phyloP scores from a whole-genome alignment of 2,329 filamentous ascomycete species.

The Calonectria leucothoes region DNA sequence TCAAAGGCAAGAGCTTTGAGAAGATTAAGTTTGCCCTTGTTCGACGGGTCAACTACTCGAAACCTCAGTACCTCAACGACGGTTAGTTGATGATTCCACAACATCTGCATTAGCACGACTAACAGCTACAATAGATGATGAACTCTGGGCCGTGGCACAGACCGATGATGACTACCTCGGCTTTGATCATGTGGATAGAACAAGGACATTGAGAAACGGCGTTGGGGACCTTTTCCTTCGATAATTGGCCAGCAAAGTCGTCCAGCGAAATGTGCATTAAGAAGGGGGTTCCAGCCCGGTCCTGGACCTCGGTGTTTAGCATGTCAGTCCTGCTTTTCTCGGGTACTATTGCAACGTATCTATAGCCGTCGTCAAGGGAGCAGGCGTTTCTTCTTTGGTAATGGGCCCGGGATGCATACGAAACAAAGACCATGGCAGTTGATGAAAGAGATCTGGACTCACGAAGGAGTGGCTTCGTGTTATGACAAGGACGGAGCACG shows the following conservation, averaged over 20 bases:
- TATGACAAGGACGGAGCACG: slow-evolving; percentile 6
- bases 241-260: slow-evolving; percentile 39
- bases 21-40: slow-evolving; percentile 97
- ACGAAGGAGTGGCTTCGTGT: slow-evolving; percentile 7
- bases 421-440: slow-evolving; percentile 12
- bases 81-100: slow-evolving; percentile 61
- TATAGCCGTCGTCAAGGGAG: slow-evolving; percentile 21
- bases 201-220: slow-evolving; percentile 68
- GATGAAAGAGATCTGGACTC: slow-evolving; percentile 24
- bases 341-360: slow-evolving; percentile 21
- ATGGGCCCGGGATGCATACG: slow-evolving; percentile 21
- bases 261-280: slow-evolving; percentile 13
- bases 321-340: slow-evolving; percentile 20
- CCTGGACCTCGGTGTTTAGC: slow-evolving; percentile 22
- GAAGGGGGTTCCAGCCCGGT: slow-evolving; percentile 9
- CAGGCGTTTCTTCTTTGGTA: slow-evolving; percentile 23
- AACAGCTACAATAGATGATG: slow-evolving; percentile 60
- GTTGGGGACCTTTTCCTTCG: slow-evolving; percentile 72
- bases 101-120: slow-evolving; percentile 20
- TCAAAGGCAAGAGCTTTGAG: slow-evolving; percentile 98
- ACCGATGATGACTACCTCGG: slow-evolving; percentile 72
- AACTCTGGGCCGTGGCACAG: slow-evolving; percentile 64
- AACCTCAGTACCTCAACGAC: slow-evolving; percentile 86
- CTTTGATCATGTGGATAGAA: slow-evolving; percentile 74
- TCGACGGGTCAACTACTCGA: slow-evolving; percentile 77